A percentile compares a stretch with the other conserved stretches of the same genome.
Conservation (phyloP, 2,329 filamentous ascomycete species). For the Aspergillus pseudonomiae region DNA sequence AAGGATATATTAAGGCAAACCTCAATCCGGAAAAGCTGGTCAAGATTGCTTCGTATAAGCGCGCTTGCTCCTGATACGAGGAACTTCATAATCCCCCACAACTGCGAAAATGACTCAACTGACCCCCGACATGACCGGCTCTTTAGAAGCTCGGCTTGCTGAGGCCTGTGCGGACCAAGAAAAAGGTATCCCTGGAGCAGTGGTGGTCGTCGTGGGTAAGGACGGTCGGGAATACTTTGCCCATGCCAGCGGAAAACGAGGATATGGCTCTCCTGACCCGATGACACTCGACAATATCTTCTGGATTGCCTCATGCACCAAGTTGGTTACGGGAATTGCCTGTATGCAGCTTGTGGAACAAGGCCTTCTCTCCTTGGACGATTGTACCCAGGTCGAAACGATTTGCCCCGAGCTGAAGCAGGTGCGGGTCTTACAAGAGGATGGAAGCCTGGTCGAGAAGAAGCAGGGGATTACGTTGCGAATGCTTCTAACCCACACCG, state of each 20-base stretch:
- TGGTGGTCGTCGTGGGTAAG: not conserved
- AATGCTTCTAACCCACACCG: not conserved
- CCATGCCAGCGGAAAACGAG: not conserved
- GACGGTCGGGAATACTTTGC: not conserved
- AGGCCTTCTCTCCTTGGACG: not conserved
- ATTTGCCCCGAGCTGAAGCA: not conserved
- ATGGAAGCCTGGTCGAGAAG: not conserved
- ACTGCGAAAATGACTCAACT: not conserved
- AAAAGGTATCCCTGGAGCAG: not conserved
- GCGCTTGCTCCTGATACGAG: not conserved
- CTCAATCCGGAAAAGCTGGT: not conserved
- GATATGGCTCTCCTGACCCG: not conserved
- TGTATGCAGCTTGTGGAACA: not conserved
- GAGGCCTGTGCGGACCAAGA: not conserved
- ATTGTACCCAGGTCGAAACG: not conserved
- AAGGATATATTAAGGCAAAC: not conserved
- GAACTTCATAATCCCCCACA: not conserved
- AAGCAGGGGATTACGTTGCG: not conserved
- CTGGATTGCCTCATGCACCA: not conserved
- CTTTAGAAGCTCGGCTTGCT: not conserved
- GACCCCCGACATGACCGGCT: not conserved
- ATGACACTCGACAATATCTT: not conserved
- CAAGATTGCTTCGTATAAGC: not conserved
- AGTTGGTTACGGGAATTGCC: not conserved
- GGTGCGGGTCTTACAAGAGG: not conserved